These are phyloP conservation scores for Sporisorium iseilematis-ciliati DNA, from an alignment of 1,284 basidiomycete genomes.

Conservation along the genomic window DNA sequence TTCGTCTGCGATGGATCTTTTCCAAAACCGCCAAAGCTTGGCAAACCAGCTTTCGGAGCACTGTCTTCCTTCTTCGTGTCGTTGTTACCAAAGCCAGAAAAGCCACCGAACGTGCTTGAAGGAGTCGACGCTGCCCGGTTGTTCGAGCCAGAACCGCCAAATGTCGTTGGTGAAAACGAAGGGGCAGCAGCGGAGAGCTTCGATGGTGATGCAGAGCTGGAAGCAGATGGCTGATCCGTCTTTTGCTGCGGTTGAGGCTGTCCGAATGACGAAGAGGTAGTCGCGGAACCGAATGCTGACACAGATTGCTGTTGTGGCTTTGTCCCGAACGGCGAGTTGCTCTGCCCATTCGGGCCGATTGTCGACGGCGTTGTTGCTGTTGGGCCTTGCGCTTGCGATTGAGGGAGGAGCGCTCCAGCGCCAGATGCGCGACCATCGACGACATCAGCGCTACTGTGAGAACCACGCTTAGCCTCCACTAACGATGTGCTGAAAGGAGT, in stretches of 20 bases:
- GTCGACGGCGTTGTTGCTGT: not conserved
- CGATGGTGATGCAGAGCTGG: slow-evolving; percentile 14
- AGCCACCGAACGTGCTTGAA: slow-evolving; percentile 10
- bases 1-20: not conserved
- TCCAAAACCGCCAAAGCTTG: slow-evolving; percentile 19
- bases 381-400: not conserved
- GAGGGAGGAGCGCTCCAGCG: slow-evolving; percentile 18
- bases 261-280: slow-evolving; percentile 13
- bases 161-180: slow-evolving; percentile 22
- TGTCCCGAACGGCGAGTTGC: slow-evolving; percentile 7
- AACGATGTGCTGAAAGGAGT: slow-evolving; percentile 73
- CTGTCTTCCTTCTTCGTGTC: not conserved
- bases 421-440: slow-evolving; percentile 77
- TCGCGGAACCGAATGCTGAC: not conserved
- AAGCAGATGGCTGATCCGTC: slow-evolving; percentile 8
- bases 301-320: slow-evolving; percentile 1
- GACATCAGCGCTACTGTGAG: slow-evolving; percentile 77
- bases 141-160: not conserved
- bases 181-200: slow-evolving; percentile 31
- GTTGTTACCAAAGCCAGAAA: slow-evolving; percentile 3
- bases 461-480: slow-evolving; percentile 79
- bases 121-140: not conserved
- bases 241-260: slow-evolving; percentile 16
- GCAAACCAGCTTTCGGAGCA: not conserved
- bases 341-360: not conserved